Evolutionary conservation across 2,329 filamentous ascomycete species (phyloP).

Genomic region (Cadophora gregata): DNA sequence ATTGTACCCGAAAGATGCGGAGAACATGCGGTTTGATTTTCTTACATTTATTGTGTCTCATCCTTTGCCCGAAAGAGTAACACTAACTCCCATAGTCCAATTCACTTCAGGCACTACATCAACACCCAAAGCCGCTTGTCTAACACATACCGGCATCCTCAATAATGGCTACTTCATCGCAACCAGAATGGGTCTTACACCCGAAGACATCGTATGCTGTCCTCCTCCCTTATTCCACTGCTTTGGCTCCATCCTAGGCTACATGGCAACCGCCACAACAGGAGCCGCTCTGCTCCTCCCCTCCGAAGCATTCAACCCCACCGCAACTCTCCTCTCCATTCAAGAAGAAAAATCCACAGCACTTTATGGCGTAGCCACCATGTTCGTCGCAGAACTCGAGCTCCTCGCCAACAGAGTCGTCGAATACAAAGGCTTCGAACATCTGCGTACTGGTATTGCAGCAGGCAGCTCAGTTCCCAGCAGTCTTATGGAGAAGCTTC

Average conservation of each 20-base stretch:
- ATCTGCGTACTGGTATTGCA: slow-evolving; percentile 87
- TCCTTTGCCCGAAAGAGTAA: not conserved
- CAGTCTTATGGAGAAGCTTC: slow-evolving; percentile 78
- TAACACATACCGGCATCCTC: slow-evolving; percentile 83
- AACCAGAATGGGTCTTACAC: slow-evolving; percentile 79
- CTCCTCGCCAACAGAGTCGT: slow-evolving; percentile 62
- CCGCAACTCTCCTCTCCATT: slow-evolving; percentile 65
- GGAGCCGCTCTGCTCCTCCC: slow-evolving; percentile 86
- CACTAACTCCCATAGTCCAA: not conserved
- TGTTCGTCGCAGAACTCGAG: slow-evolving; percentile 90
- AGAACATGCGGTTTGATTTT: not conserved
- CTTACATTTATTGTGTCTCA: not conserved
- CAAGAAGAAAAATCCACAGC: slow-evolving; percentile 61
- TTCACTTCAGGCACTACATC: slow-evolving; percentile 97
- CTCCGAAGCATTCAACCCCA: slow-evolving; percentile 83
- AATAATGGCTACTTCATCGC: slow-evolving; percentile 92
- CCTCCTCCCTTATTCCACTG: slow-evolving; percentile 89
- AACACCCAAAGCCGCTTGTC: slow-evolving; percentile 87
- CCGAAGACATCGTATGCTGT: slow-evolving; percentile 78
- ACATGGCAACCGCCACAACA: slow-evolving; percentile 91
- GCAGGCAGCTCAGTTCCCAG: slow-evolving; percentile 86
- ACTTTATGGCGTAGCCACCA: slow-evolving; percentile 90
- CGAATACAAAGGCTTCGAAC: slow-evolving; percentile 59
- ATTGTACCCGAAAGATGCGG: not conserved
- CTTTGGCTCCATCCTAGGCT: slow-evolving; percentile 91